A percentile compares a stretch with the other conserved stretches of the same genome.
Evolutionary conservation across 2,329 filamentous ascomycete species (phyloP).

Genomic region (Amesomyces nigricolor): DNA sequence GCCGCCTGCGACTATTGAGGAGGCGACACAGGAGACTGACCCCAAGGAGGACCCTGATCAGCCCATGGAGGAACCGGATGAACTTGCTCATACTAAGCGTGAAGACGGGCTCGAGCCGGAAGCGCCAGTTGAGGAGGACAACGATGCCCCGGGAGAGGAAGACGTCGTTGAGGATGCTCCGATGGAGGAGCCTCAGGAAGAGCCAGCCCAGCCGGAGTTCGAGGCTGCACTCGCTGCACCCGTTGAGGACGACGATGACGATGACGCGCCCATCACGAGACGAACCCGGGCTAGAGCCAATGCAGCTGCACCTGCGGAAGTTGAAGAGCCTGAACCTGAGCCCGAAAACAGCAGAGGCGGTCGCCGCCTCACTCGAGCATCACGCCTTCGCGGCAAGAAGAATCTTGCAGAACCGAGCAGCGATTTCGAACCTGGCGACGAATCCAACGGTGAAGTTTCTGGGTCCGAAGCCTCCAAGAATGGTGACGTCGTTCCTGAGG

Average conservation of each 20-base stretch:
- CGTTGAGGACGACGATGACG: conserved; percentile 21
- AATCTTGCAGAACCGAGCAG: conserved; percentile 50
- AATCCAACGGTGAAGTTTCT: conserved; percentile 49
- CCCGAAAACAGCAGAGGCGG: conserved; percentile 30
- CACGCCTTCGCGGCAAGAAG: conserved; percentile 40
- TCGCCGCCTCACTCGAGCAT: conserved; percentile 45
- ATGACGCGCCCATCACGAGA: conserved; percentile 19
- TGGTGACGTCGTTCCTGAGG: conserved; percentile 39
- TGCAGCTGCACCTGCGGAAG: conserved; percentile 24
- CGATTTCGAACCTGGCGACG: conserved; percentile 56
- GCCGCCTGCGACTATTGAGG: conserved; percentile 43
- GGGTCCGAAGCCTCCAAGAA: conserved; percentile 28
- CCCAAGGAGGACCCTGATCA: conserved; percentile 31
- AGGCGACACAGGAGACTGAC: conserved; percentile 49
- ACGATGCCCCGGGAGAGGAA: conserved; percentile 4
- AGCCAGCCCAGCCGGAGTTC: conserved; percentile 30
- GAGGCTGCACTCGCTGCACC: conserved; percentile 31
- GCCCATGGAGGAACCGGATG: conserved; percentile 29
- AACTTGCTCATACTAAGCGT: conserved; percentile 28
- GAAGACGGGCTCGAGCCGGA: conserved; percentile 32
- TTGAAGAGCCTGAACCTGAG: conserved; percentile 24
- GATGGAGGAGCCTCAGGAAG: conserved; percentile 29
- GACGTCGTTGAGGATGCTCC: conserved; percentile 16
- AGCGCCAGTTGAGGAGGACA: conserved; percentile 22
- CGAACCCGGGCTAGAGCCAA: conserved; percentile 36